These are phyloP conservation scores for Abrus precatorius DNA, from an alignment of 306 rosid genomes.

Conservation along the genomic window DNA sequence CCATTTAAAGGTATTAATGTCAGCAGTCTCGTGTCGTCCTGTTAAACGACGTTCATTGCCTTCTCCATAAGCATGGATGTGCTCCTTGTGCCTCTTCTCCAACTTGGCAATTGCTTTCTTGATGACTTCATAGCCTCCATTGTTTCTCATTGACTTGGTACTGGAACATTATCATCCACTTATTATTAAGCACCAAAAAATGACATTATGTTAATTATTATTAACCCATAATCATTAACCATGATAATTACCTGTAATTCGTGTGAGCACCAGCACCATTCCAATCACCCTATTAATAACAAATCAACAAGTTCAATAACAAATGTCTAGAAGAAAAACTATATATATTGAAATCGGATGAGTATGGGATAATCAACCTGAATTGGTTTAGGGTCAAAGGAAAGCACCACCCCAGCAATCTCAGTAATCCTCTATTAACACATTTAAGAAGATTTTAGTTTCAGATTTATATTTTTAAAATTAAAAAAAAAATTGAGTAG, in stretches of 20 bases:
- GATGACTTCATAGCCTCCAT: constrained; percentile 84
- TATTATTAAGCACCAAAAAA: not conserved
- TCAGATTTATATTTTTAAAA: no score
- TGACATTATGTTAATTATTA: not conserved
- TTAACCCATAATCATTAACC: not conserved
- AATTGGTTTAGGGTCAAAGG: constrained; percentile 94
- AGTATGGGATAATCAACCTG: constrained; percentile 49
- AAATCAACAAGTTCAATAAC: not conserved
- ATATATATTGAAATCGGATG: not conserved
- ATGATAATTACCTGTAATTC: constrained; percentile 74
- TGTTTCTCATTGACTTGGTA: constrained; percentile 80
- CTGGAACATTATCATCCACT: constrained; percentile 51
- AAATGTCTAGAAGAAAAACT: not conserved
- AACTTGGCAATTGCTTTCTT: constrained; percentile 78
- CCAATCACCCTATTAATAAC: constrained; percentile 79
- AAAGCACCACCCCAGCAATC: constrained; percentile 79
- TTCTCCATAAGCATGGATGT: constrained; percentile 91
- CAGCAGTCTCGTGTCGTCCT: constrained; percentile 85
- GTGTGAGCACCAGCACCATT: constrained; percentile 98
- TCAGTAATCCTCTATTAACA: constrained; percentile 84
- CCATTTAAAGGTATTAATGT: constrained; percentile 82
- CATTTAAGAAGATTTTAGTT: not conserved
- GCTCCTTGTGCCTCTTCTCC: constrained; percentile 81
- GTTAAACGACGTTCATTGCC: constrained; percentile 96
- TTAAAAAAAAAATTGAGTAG: not conserved